Evolutionary conservation across 139 green algal species (phyloP).

Genomic region (Zygnema cylindricum): DNA sequence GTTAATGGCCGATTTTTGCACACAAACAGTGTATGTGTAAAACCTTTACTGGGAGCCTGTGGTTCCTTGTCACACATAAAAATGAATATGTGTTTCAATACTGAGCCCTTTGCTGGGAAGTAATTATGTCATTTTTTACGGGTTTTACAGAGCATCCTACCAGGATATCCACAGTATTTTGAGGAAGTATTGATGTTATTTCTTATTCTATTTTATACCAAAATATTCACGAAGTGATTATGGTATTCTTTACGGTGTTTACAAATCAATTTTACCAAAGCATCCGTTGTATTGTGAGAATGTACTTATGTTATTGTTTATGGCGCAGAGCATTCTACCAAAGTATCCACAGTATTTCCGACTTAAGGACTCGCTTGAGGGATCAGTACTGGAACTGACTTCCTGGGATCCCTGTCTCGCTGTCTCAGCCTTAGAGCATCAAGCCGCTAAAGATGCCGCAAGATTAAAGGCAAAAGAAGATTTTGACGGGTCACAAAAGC

Average conservation of each 20-base stretch:
- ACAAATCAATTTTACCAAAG: neutral
- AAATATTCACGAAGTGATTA: neutral
- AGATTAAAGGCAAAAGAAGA: neutral
- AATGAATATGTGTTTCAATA: no score
- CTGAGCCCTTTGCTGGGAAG: no score
- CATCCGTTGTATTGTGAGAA: neutral
- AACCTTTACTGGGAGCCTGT: no score
- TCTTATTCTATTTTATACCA: neutral
- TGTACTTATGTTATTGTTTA: neutral
- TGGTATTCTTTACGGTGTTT: neutral
- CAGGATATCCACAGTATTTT: neutral
- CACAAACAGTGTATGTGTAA: no score
- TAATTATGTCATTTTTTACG: no score
- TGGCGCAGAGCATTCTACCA: slow-evolving; percentile 1
- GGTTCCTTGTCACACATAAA: no score
- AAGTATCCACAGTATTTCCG: slow-evolving; percentile 7
- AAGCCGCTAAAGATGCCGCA: neutral
- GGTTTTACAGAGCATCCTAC: no score
- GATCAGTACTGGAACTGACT: neutral
- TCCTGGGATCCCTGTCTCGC: slow-evolving; percentile 13
- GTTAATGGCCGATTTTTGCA: no score
- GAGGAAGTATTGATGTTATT: neutral
- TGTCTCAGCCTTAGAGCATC: slow-evolving; percentile 3
- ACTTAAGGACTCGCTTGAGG: neutral
- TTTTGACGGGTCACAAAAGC: neutral